phyloP scores from a whole-genome alignment of 192 early-diverging fungal species.

The Rhizophagus clarus region DNA sequence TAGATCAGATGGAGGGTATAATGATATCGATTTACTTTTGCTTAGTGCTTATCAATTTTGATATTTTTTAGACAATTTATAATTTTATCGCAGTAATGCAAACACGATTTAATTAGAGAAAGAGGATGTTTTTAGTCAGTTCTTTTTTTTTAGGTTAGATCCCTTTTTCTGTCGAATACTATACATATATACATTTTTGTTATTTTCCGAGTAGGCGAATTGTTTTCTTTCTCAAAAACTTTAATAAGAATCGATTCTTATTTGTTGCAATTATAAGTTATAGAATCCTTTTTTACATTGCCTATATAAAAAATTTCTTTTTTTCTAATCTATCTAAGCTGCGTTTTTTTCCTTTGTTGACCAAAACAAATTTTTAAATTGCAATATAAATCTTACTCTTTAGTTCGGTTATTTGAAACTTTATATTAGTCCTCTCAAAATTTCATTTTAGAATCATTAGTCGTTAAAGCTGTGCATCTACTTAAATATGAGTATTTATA shows the following conservation, averaged over 20 bases:
- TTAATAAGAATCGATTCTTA: not conserved
- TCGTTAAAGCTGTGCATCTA: conserved; percentile 12
- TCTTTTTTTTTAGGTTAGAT: no score
- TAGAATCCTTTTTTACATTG: not conserved
- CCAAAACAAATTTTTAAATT: not conserved
- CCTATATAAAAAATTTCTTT: not conserved
- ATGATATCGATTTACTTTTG: no score
- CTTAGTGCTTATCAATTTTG: no score
- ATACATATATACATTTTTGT: no score
- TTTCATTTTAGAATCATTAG: not conserved
- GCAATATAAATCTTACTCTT: not conserved
- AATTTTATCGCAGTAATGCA: no score
- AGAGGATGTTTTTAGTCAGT: no score
- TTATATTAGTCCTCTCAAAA: not conserved
- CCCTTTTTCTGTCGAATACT: no score
- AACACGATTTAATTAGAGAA: no score
- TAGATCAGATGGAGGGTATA: no score
- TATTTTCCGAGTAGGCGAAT: no score
- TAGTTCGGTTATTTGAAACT: not conserved
- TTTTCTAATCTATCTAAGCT: not conserved
- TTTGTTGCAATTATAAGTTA: not conserved
- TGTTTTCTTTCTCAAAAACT: not conserved
- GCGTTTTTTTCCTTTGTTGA: not conserved
- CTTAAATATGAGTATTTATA: not conserved
- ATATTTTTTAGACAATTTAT: no score